Conservation (phyloP, 441 rosid species). For the Brassica hybrid region DNA sequence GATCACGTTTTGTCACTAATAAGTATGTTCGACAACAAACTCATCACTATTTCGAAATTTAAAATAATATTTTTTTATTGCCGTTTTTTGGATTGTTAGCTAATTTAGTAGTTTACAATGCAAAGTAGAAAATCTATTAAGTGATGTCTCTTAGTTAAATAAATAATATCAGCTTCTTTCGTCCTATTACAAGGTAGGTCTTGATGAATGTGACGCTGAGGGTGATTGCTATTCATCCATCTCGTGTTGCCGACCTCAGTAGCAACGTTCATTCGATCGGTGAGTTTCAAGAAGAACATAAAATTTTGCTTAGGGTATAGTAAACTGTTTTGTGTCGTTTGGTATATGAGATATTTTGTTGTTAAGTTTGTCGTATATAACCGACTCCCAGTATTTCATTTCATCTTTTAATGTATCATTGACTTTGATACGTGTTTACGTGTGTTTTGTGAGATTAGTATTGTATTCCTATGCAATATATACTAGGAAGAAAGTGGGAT, state of each 20-base stretch:
- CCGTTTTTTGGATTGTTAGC: background rate
- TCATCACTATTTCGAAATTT: background rate
- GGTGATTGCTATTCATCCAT: conserved; percentile 31
- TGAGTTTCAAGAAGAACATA: conserved; percentile 1
- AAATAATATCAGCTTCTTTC: conserved; percentile 1
- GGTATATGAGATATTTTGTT: conserved; percentile 13
- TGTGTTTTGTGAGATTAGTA: conserved; percentile 9
- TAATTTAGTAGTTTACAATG: background rate
- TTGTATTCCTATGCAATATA: conserved; percentile 2
- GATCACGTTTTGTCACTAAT: background rate
- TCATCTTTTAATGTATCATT: background rate
- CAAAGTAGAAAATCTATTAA: background rate
- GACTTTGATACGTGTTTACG: conserved; percentile 8
- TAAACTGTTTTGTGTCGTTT: background rate
- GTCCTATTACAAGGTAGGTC: conserved; percentile 6
- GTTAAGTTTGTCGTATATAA: conserved; percentile 13
- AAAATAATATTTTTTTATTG: background rate
- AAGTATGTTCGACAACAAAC: conserved; percentile 10
- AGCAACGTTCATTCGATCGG: conserved; percentile 7
- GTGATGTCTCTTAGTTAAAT: background rate
- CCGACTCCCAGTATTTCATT: conserved; percentile 27
- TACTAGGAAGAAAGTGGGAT: background rate
- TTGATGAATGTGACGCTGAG: conserved; percentile 25
- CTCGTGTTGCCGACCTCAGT: conserved; percentile 38
- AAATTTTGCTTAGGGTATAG: conserved; percentile 3